Base-by-base conservation (phyloP, 306 rosid genomes). In the Carpinus viminea region DNA sequence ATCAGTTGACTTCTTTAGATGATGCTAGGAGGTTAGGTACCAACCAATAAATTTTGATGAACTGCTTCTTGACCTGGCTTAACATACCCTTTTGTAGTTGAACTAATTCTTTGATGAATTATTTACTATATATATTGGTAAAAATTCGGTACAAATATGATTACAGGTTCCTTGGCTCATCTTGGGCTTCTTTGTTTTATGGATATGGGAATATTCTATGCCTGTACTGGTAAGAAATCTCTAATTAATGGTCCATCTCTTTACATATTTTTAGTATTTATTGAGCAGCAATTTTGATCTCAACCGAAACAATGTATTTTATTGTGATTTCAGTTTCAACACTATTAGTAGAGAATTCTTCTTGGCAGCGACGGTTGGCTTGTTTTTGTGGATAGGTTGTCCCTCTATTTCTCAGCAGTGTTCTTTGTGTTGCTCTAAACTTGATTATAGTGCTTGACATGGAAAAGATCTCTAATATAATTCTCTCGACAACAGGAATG, bases 171-270 rank as follows among this genome's bases (percentile, higher is more conserved):
- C 76, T 82, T 36, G 98, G 98, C 76, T 88, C 98, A 55, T 5
- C 88, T 5, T 95, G 98, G 98, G 97, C 96, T 55, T 79, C 97
- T 55, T 17, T 94, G 76, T 87, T 90, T 78, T 92, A 94, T 78
- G 98, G 98, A 86, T 94, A 92, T 54, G 98, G 97, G 57, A 95
- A 95, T 79, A 81, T 95, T 64, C 85, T 89, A 45, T 93, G 96
- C 87, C 80, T 92, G 78, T 88, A 87, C 84, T 80, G 86, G 98
- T 94, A 83, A 83, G 95, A 36, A 74, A 46, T 48, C 55, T 26
- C 59, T 21, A 10, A 70, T 76, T n/a, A 62, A 52, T 45, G 74
- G 73, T 79, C 74, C 79, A 50, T 83, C 45, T 75, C 68, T 65
- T 13, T 76, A 41, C 50, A 51, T 55, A 55, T 62, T 18, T 31